phyloP scores from a whole-genome alignment of 768 basidiomycete species.

The Amanita rimosa region DNA sequence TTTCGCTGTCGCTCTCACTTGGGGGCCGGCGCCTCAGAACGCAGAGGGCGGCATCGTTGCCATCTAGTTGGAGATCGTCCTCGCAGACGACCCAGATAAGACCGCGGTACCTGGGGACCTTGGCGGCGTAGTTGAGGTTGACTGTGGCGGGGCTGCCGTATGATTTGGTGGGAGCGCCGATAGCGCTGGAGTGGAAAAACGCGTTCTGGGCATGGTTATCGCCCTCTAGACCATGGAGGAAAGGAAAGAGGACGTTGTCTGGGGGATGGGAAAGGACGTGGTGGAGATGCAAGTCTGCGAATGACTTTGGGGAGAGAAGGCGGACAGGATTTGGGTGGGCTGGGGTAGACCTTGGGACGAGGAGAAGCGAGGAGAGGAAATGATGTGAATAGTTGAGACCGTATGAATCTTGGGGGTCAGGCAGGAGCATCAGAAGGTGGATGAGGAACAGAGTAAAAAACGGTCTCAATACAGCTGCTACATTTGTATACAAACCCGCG shows the following conservation, averaged over 20 bases:
- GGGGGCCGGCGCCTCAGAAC: constrained; percentile 7
- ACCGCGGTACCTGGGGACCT: constrained; percentile 47
- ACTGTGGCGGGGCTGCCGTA: constrained; percentile 7
- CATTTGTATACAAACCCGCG: constrained; percentile 2
- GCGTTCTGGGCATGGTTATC: constrained; percentile 68
- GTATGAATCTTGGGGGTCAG: constrained; percentile 4
- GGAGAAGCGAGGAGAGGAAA: constrained; percentile 15
- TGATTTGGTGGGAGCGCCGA: constrained; percentile 11
- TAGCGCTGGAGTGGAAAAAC: constrained; percentile 50
- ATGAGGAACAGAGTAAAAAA: neutral
- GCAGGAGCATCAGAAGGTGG: no score
- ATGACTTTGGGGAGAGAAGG: constrained; percentile 29
- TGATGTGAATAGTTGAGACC: constrained; percentile 16
- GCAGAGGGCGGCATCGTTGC: constrained; percentile 22
- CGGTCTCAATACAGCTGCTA: neutral
- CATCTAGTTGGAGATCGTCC: constrained; percentile 42
- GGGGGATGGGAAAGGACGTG: constrained; percentile 63
- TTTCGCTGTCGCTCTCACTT: constrained; percentile 12
- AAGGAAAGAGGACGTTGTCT: constrained; percentile 79
- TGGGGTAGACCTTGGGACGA: neutral
- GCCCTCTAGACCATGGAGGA: constrained; percentile 80
- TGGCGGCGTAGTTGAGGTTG: constrained; percentile 12
- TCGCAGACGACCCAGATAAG: constrained; percentile 78
- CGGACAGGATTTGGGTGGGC: constrained; percentile 14
- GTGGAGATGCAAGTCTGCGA: constrained; percentile 50